These are phyloP conservation scores for Wallacemonas sp. DNA, from an alignment of 208 protist species.

Conservation along the genomic window DNA sequence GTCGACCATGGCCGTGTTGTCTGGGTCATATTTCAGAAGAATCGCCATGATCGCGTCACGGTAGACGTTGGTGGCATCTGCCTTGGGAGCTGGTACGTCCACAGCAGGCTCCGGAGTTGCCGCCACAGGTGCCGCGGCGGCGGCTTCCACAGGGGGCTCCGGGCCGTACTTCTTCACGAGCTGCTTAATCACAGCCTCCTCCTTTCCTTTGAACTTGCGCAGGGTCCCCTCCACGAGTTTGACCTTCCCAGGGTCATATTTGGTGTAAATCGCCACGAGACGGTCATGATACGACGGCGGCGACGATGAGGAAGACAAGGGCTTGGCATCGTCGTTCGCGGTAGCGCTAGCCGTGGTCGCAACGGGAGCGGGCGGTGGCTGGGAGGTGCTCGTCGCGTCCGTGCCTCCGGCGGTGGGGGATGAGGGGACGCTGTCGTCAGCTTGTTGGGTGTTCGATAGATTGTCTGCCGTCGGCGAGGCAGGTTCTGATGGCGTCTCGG, in stretches of 20 bases:
- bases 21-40: constrained; percentile 34
- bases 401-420: background rate
- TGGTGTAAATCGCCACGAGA: constrained; percentile 55
- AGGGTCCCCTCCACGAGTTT: constrained; percentile 54
- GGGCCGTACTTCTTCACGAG: constrained; percentile 75
- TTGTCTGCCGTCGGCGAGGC: background rate
- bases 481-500: background rate
- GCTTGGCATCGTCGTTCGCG: too few species aligned
- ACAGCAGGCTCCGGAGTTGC: too few species aligned
- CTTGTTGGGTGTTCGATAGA: background rate
- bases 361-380: background rate
- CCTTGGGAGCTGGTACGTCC: too few species aligned
- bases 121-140: background rate
- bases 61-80: background rate
- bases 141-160: constrained; percentile 34
- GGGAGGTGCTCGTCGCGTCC: background rate
- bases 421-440: background rate
- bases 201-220: constrained; percentile 55
- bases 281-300: constrained; percentile 40
- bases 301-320: too few species aligned
- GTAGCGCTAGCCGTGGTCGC: too few species aligned
- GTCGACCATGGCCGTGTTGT: constrained; percentile 40
- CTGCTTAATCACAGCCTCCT: constrained; percentile 56
- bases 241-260: constrained; percentile 60
- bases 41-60: constrained; percentile 31